Conservation (phyloP, 441 rosid species). For the Pelargonium hybrid region DNA sequence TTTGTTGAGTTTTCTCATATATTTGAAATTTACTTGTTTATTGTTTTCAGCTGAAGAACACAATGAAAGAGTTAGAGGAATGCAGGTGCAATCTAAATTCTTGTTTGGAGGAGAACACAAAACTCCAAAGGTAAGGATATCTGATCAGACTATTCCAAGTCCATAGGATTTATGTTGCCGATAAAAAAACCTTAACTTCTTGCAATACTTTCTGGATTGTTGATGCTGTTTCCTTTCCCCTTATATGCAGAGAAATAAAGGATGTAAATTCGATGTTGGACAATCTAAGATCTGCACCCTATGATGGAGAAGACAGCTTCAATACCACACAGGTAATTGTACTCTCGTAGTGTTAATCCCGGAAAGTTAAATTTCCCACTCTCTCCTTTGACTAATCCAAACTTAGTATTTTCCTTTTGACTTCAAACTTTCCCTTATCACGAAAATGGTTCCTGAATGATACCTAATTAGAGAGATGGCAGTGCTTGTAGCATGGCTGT, state of each 20-base stretch:
- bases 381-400: too few species aligned
- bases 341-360: not conserved
- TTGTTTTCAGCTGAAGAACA: constrained; percentile 47
- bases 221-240: constrained; percentile 17
- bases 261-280: constrained; percentile 42
- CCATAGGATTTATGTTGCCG: constrained; percentile 13
- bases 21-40: constrained; percentile 17
- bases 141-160: constrained; percentile 16
- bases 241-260: constrained; percentile 57
- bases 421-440: too few species aligned
- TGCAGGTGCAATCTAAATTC: constrained; percentile 54
- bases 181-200: constrained; percentile 10
- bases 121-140: constrained; percentile 54
- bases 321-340: constrained; percentile 38
- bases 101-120: constrained; percentile 77
- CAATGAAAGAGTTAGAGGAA: constrained; percentile 55
- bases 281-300: constrained; percentile 30
- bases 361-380: too few species aligned
- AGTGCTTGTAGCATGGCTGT: not conserved
- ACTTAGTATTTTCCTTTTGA: too few species aligned
- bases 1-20: constrained; percentile 14
- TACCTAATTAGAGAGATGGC: too few species aligned
- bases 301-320: constrained; percentile 25
- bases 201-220: constrained; percentile 12
- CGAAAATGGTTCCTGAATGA: too few species aligned